Conservation (phyloP, 140 eudicot species). For the Cichorium intybus region DNA sequence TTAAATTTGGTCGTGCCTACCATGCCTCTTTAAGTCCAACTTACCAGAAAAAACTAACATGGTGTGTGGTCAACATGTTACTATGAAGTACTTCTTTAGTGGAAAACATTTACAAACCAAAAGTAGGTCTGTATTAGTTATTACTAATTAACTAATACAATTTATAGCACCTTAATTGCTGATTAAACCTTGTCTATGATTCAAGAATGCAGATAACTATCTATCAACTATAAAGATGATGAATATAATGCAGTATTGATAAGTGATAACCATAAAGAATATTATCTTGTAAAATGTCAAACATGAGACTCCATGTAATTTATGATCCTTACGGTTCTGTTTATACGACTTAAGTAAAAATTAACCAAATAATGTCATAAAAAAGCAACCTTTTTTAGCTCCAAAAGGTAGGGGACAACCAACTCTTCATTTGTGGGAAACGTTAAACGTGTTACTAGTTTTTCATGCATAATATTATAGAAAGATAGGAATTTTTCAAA, state of each 20-base stretch:
- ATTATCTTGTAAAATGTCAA: constrained; percentile 18
- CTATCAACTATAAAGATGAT: constrained; percentile 1
- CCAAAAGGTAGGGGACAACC: constrained; percentile 28
- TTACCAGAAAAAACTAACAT: constrained; percentile 4
- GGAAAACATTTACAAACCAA: neutral
- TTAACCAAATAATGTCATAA: constrained; percentile 1
- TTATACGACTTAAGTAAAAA: neutral
- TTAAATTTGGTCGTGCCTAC: constrained; percentile 32
- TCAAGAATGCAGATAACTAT: constrained; percentile 18
- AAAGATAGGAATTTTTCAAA: constrained; percentile 8
- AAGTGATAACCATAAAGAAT: neutral
- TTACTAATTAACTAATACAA: neutral
- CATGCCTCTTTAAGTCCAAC: constrained; percentile 19
- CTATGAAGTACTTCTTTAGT: neutral
- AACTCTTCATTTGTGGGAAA: constrained; percentile 33
- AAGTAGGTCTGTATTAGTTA: too few species aligned
- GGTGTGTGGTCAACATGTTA: constrained; percentile 27
- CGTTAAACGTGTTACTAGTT: constrained; percentile 10
- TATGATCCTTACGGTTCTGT: constrained; percentile 16
- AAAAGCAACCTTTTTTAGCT: constrained; percentile 22
- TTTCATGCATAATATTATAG: constrained; percentile 26
- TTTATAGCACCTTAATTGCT: neutral
- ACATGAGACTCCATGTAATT: constrained; percentile 9
- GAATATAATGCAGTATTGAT: constrained; percentile 1
- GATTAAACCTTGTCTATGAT: neutral